Conservation (phyloP, 148 eudicot genomes). For the Camellia sinensis region DNA sequence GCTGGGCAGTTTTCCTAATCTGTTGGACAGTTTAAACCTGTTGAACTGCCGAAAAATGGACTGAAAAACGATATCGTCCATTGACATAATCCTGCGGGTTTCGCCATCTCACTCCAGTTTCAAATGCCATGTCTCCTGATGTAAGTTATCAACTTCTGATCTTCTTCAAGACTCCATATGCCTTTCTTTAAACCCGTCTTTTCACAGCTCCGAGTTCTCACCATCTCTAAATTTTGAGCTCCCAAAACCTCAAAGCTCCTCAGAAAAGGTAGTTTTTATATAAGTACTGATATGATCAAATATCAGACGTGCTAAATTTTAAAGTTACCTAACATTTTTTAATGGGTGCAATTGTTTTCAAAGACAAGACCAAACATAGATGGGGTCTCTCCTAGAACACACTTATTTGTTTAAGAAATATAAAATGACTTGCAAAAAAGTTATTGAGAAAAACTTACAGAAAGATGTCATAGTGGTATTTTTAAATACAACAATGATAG, state of each 20-base stretch:
- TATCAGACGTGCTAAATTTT: background rate
- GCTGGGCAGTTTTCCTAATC: too few species aligned
- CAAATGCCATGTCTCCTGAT: conserved; percentile 31
- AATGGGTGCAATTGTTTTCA: background rate
- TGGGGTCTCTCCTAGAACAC: background rate
- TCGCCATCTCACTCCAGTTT: conserved; percentile 38
- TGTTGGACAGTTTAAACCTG: too few species aligned
- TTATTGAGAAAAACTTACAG: too few species aligned
- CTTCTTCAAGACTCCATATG: conserved; percentile 40
- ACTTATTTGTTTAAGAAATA: background rate
- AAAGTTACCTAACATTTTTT: background rate
- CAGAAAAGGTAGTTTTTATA: background rate
- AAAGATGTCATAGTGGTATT: too few species aligned
- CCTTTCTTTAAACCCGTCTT: conserved; percentile 27
- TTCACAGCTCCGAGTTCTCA: conserved; percentile 16
- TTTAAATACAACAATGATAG: too few species aligned
- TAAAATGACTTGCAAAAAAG: too few species aligned
- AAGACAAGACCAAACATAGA: too few species aligned
- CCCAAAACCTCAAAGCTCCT: background rate
- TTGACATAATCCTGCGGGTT: conserved; percentile 22
- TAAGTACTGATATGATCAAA: background rate
- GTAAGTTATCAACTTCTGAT: conserved; percentile 27
- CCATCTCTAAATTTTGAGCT: conserved; percentile 13
- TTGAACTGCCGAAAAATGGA: too few species aligned
- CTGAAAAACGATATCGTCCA: background rate